A percentile compares a stretch with the other conserved stretches of the same genome.
Conservation (phyloP, 495 filamentous ascomycete genomes). For the Lasiosphaeria miniovina region DNA sequence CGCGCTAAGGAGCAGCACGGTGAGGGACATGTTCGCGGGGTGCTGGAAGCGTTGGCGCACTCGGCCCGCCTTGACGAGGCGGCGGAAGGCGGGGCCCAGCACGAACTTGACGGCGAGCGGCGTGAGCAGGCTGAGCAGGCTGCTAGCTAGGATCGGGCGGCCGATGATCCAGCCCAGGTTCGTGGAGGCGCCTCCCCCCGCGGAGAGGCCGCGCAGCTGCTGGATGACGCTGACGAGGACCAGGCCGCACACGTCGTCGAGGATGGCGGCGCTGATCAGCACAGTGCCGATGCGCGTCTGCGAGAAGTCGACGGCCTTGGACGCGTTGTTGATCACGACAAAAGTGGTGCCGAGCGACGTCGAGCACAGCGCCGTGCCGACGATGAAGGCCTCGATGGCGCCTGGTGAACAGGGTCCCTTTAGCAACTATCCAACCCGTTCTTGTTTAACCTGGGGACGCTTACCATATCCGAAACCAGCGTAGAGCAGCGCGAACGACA, state of each 20-base stretch:
- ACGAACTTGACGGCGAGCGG: constrained; percentile 20
- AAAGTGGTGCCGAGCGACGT: constrained; percentile 81
- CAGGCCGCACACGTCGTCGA: constrained; percentile 81
- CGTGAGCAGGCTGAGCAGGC: constrained; percentile 23
- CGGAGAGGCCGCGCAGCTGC: constrained; percentile 37
- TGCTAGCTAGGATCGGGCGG: constrained; percentile 26
- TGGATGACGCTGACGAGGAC: constrained; percentile 70
- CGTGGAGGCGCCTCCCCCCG: neutral
- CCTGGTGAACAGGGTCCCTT: constrained; percentile 26
- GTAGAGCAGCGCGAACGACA: constrained; percentile 60
- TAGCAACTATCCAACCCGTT: constrained; percentile 15
- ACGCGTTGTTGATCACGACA: constrained; percentile 57
- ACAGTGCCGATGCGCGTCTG: constrained; percentile 66
- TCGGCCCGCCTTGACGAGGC: constrained; percentile 2
- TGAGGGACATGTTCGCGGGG: constrained; percentile 17
- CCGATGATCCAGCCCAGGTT: constrained; percentile 30
- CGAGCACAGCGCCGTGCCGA: constrained; percentile 72
- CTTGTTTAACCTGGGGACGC: constrained; percentile 3
- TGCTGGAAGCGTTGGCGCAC: constrained; percentile 9
- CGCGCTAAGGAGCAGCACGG: constrained; percentile 18
- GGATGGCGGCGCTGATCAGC: constrained; percentile 68
- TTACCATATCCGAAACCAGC: constrained; percentile 22
- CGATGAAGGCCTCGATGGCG: constrained; percentile 64
- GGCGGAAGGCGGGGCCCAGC: constrained; percentile 16
- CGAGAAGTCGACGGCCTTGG: constrained; percentile 44